Base-by-base conservation (phyloP, 768 basidiomycete genomes). In the Mycena venus region DNA sequence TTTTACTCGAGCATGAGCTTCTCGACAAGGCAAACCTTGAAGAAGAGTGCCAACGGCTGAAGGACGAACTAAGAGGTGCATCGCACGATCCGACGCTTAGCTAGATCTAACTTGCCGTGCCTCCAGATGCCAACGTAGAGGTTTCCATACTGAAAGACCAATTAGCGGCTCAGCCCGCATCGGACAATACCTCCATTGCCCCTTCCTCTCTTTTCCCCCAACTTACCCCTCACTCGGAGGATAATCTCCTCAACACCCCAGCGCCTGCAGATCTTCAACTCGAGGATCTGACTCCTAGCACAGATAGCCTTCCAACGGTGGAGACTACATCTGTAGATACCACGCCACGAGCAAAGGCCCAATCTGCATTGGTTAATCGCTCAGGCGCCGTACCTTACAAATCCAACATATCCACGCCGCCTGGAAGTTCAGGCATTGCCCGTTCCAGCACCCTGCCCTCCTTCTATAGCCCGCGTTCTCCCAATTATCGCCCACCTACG, bases 1-100 rank as follows among this genome's bases (percentile, higher is more conserved):
- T 99, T 68, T 85, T 99, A 31, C 89, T 99, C 42, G 98, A 99
- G 83, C 96, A 99, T 76, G 98, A 99, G 79, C 87, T 99, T 36
- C 85, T 99, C 31, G 94, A 94, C 83, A 98, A 98, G 82, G 95
- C 96, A 5, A 92, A 89, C 75, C 80, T 98, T 53, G 97, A 99
- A 80, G 97, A 98, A 82, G 94, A 97, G 79, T 90, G 88, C 58
- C 98, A 99, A 83, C 90, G 98, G 55, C 82, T 98, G 72, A 96
- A 92, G 82, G 98, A 99, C 79, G 97, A 99, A 80, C 85, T 99
- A 49, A 88, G 97, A 91, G 98, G 98, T 95, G 76, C 73, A 87
- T 77, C 56, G 49, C 60, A 36, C 64, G 11, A 17, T 60, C 3
- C 49, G 38, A 38, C 12, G 59, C 71, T n/a, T 23, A 61, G 36